Conservation (phyloP, 192 early-diverging fungal genomes). For the Entomortierella lignicola region DNA sequence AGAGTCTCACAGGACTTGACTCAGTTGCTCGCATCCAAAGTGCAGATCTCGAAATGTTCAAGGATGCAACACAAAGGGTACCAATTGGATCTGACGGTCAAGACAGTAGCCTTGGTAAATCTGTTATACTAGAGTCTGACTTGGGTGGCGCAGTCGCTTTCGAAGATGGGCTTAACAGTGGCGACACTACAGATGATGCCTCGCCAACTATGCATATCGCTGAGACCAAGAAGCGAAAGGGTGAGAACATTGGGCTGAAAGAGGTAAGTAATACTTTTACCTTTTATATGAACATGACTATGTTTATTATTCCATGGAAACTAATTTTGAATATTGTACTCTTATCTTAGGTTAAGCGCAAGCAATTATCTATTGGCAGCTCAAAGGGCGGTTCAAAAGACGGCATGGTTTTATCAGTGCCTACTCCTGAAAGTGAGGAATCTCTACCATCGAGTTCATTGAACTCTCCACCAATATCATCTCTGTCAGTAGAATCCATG, state of each 20-base stretch:
- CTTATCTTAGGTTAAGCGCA: constrained; percentile 18
- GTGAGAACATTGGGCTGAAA: neutral
- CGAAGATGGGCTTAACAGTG: neutral
- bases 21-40: neutral
- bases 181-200: constrained; percentile 30
- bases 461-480: constrained; percentile 17
- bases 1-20: constrained; percentile 2
- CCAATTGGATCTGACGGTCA: neutral
- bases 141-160: neutral
- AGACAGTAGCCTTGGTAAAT: neutral
- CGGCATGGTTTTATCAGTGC: neutral
- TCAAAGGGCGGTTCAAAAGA: neutral
- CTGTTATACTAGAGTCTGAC: neutral
- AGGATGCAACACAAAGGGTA: constrained; percentile 25
- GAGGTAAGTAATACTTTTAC: constrained; percentile 21
- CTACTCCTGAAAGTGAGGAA: constrained; percentile 2
- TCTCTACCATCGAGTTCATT: neutral
- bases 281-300: too few relatives aligned
- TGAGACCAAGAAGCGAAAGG: constrained; percentile 35
- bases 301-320: too few relatives aligned
- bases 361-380: constrained; percentile 8
- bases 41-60: neutral
- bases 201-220: constrained; percentile 12
- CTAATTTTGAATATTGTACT: too few relatives aligned
- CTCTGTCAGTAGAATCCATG: constrained; percentile 15